phyloP scores from a whole-genome alignment of 306 rosid genomes.

The Medicago truncatula region DNA sequence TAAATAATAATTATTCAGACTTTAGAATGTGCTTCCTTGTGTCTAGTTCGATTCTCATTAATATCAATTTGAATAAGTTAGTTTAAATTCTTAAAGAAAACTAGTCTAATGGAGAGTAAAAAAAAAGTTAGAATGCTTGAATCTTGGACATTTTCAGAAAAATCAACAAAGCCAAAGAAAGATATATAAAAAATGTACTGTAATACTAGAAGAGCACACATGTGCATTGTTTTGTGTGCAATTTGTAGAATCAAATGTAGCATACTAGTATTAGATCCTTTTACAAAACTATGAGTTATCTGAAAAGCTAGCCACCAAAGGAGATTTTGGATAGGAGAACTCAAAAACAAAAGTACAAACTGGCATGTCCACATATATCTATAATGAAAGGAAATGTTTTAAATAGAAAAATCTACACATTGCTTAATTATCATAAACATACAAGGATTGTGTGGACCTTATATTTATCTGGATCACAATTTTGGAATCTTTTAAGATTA shows the following conservation, averaged over 20 bases:
- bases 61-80: no score
- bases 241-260: constrained; percentile 12
- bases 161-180: no score
- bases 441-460: constrained; percentile 42
- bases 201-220: not conserved
- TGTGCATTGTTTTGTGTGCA: constrained; percentile 34
- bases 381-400: constrained; percentile 28
- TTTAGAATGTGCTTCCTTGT: no score
- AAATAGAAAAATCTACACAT: constrained; percentile 34
- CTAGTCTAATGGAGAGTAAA: no score
- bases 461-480: constrained; percentile 41
- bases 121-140: no score
- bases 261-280: not conserved
- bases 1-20: no score
- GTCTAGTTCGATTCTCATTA: no score
- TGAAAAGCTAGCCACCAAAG: not conserved
- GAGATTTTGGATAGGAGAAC: constrained; percentile 36
- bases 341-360: constrained; percentile 28
- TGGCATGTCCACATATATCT: constrained; percentile 38
- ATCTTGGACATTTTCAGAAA: no score
- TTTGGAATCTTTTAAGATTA: constrained; percentile 22
- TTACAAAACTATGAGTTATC: not conserved
- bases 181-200: not conserved
- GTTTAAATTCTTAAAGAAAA: no score
- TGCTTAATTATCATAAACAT: constrained; percentile 32